A percentile compares a stretch with the other conserved stretches of the same genome.
Conservation (phyloP, 768 basidiomycete species). For the Boletus edulis region DNA sequence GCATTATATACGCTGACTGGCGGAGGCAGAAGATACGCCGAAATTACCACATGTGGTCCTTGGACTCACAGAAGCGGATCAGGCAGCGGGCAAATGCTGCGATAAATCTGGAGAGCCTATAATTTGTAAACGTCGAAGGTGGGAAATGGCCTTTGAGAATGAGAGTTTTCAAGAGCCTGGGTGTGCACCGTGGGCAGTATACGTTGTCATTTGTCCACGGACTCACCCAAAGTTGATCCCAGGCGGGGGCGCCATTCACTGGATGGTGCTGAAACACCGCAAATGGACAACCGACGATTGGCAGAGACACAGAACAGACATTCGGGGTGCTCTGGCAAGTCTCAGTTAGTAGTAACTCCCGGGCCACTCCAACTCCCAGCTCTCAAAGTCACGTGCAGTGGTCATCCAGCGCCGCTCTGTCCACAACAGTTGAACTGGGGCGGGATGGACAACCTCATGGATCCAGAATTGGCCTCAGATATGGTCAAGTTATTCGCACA, state of each 20-base stretch:
- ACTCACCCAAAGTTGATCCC: too few species aligned
- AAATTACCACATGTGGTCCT: neutral
- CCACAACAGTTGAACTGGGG: too few species aligned
- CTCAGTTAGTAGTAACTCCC: too few species aligned
- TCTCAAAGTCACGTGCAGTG: conserved; percentile 13
- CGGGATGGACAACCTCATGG: conserved; percentile 21
- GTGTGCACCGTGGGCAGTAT: too few species aligned
- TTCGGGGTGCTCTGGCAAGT: too few species aligned
- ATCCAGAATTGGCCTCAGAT: conserved; percentile 26
- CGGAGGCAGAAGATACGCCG: neutral
- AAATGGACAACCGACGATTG: too few species aligned
- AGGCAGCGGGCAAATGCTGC: neutral
- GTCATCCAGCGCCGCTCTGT: too few species aligned
- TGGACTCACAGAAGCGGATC: conserved; percentile 1
- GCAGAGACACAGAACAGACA: too few species aligned
- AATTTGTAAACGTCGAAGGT: conserved; percentile 13
- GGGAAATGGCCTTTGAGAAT: conserved; percentile 3
- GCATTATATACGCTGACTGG: neutral
- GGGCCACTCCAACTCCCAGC: too few species aligned
- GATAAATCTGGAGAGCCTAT: conserved; percentile 6
- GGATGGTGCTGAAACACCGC: neutral
- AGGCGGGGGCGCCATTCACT: too few species aligned
- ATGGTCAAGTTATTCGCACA: conserved; percentile 25
- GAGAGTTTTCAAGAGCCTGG: too few species aligned
- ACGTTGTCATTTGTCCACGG: too few species aligned